phyloP scores from a whole-genome alignment of 2,329 filamentous ascomycete genomes.

The Diaporthe vexans region DNA sequence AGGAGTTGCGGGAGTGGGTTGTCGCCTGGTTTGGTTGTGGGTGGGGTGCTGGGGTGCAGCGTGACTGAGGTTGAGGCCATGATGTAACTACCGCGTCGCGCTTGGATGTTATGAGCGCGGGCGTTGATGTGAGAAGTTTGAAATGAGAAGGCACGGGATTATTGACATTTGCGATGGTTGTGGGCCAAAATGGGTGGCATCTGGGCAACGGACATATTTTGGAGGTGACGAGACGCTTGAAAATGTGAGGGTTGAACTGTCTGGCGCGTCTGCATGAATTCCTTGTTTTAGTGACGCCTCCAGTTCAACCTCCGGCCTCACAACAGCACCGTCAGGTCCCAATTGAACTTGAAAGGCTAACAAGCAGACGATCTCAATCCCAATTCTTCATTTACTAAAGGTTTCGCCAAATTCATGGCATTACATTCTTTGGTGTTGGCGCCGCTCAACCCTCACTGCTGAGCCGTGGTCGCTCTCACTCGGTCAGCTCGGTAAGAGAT shows the following conservation, averaged over 20 bases:
- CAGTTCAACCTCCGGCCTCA: neutral
- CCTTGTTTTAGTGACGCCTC: neutral
- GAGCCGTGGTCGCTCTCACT: neutral
- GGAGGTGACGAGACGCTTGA: neutral
- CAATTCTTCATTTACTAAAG: no score
- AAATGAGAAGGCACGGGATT: fast-evolving
- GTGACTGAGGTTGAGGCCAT: slow-evolving; percentile 48
- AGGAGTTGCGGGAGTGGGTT: slow-evolving; percentile 83
- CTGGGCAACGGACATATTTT: neutral
- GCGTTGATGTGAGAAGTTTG: fast-evolving
- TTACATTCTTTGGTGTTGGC: neutral
- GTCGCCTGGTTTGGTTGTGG: slow-evolving; percentile 40
- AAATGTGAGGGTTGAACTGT: neutral
- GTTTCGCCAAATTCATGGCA: neutral
- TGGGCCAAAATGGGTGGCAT: neutral
- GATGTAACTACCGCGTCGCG: neutral
- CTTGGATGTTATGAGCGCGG: neutral
- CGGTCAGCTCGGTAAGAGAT: neutral
- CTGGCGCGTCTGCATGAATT: slow-evolving; percentile 19
- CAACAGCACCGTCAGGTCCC: neutral
- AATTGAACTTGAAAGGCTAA: no score
- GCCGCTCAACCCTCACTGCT: neutral
- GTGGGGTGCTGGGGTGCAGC: slow-evolving; percentile 53
- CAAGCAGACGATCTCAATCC: neutral
- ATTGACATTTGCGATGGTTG: neutral